These are phyloP conservation scores for Albizia julibrissin DNA, from an alignment of 306 rosid genomes.

Conservation along the genomic window DNA sequence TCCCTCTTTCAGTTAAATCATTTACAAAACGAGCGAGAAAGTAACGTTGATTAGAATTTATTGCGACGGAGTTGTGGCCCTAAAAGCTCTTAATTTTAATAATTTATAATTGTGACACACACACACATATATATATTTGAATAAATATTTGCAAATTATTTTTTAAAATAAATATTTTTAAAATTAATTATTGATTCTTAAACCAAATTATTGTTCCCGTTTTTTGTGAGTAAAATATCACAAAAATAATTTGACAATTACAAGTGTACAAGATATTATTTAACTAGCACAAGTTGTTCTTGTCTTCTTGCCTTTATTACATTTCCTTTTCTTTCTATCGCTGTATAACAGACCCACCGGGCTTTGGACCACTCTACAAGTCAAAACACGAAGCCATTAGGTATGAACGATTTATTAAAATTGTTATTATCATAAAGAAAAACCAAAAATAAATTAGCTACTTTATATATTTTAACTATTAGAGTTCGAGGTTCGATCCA, in stretches of 20 bases:
- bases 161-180: too few species aligned
- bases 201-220: background rate
- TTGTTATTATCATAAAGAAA: too few species aligned
- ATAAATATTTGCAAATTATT: too few species aligned
- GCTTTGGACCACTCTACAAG: background rate
- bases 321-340: background rate
- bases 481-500: too few species aligned
- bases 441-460: background rate
- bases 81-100: background rate
- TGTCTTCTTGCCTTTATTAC: background rate
- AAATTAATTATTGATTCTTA: too few species aligned
- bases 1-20: background rate
- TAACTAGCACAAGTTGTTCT: background rate
- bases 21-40: too few species aligned
- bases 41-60: too few species aligned
- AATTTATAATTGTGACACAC: too few species aligned
- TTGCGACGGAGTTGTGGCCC: too few species aligned
- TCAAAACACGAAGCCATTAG: background rate
- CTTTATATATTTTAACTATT: background rate
- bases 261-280: background rate
- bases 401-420: background rate
- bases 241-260: too few species aligned
- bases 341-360: background rate
- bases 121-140: too few species aligned
- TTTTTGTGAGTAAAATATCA: too few species aligned